These are phyloP conservation scores for Dryadomyces quercus-mongolicae DNA, from an alignment of 2,329 filamentous ascomycete species.

Conservation along the genomic window DNA sequence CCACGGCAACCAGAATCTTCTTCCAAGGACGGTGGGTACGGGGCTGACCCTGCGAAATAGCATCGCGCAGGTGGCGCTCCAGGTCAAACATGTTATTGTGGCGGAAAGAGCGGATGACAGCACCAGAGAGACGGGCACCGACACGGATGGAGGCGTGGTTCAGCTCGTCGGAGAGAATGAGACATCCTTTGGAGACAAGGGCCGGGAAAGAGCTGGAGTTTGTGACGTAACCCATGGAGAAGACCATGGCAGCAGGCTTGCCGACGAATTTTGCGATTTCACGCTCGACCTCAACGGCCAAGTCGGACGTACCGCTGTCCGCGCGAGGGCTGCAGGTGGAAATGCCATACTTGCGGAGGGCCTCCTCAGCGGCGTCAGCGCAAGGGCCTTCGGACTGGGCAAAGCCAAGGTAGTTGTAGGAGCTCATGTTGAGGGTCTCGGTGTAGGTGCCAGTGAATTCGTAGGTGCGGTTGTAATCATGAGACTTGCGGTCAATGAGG, in stretches of 20 bases:
- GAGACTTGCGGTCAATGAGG: slow-evolving; percentile 76
- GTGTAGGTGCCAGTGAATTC: slow-evolving; percentile 80
- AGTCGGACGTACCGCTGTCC: slow-evolving; percentile 77
- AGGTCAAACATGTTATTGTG: slow-evolving; percentile 92
- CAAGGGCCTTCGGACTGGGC: slow-evolving; percentile 95
- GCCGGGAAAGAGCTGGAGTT: slow-evolving; percentile 90
- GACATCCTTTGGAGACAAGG: slow-evolving; percentile 79
- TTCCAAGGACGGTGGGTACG: slow-evolving; percentile 99
- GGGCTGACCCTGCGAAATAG: slow-evolving; percentile 91
- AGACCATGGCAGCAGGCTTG: slow-evolving; percentile 90
- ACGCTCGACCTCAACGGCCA: slow-evolving; percentile 80
- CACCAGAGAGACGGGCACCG: slow-evolving; percentile 83
- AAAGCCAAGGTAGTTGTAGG: slow-evolving; percentile 98
- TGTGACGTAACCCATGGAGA: slow-evolving; percentile 98
- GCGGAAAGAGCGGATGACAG: slow-evolving; percentile 92
- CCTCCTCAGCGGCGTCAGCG: slow-evolving; percentile 82
- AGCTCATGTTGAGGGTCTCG: slow-evolving; percentile 96
- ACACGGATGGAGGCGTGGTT: slow-evolving; percentile 98
- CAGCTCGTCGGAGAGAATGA: slow-evolving; percentile 92
- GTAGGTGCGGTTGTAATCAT: slow-evolving; percentile 87
- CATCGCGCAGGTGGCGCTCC: slow-evolving; percentile 76
- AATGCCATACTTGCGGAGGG: slow-evolving; percentile 74
- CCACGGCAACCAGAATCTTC: slow-evolving; percentile 93
- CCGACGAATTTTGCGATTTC: slow-evolving; percentile 85
- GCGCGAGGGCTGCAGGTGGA: slow-evolving; percentile 68